A percentile compares a stretch with the other conserved stretches of the same genome.
Evolutionary conservation across 768 basidiomycete genomes (phyloP).

Genomic region (Trametes villosa): DNA sequence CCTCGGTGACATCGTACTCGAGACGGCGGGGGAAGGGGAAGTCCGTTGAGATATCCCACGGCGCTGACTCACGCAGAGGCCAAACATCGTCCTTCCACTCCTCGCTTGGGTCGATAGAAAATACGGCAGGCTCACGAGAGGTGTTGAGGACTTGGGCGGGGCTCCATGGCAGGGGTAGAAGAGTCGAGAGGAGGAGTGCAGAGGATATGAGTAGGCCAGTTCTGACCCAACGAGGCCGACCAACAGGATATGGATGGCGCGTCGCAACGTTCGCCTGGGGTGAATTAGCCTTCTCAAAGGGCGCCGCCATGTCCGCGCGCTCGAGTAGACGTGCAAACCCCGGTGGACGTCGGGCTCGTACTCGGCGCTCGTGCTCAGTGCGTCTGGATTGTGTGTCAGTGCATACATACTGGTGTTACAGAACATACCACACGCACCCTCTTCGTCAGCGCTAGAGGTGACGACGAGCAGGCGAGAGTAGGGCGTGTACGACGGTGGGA

Average conservation of each 20-base stretch:
- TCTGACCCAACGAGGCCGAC: conserved; percentile 5
- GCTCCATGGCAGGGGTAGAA: conserved; percentile 13
- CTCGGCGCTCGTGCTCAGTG: no score
- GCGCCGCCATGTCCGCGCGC: neutral
- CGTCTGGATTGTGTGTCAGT: no score
- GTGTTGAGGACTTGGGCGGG: neutral
- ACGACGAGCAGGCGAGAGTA: no score
- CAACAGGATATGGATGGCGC: neutral
- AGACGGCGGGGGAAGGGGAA: conserved; percentile 68
- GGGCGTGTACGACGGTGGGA: no score
- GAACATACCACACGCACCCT: no score
- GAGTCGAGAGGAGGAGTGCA: conserved; percentile 18
- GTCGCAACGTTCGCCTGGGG: neutral
- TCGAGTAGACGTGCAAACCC: neutral
- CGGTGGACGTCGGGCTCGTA: no score
- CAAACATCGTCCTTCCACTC: conserved; percentile 59
- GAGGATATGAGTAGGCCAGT: conserved; percentile 13
- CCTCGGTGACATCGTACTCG: conserved; percentile 71
- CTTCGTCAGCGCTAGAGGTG: no score
- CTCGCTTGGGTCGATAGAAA: conserved; percentile 24
- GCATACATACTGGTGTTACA: no score
- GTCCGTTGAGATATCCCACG: conserved; percentile 80
- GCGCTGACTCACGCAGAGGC: conserved; percentile 59
- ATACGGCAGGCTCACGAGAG: neutral
- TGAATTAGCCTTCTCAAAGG: conserved; percentile 12